Percentiles rank a stretch among this genome's conserved stretches.
phyloP scores from a whole-genome alignment of 768 basidiomycete species.

The Tubosaeta sp. region DNA sequence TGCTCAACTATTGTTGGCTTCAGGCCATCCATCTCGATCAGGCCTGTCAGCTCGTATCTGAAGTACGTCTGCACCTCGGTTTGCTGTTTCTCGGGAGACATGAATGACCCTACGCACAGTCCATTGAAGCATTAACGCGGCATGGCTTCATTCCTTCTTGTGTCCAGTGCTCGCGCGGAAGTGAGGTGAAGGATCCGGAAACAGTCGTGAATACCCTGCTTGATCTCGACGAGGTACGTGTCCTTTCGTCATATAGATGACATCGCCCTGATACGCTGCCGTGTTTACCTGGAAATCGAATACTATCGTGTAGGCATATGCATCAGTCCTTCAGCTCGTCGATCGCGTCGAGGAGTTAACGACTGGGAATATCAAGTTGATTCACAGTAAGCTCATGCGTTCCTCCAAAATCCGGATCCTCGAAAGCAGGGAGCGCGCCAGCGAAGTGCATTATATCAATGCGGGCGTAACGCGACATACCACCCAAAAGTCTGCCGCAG shows the following conservation, averaged over 20 bases:
- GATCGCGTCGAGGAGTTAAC: conserved; percentile 26
- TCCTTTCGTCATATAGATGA: neutral
- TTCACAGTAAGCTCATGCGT: conserved; percentile 29
- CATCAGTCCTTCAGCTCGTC: conserved; percentile 15
- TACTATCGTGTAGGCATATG: conserved; percentile 23
- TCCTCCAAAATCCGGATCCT: conserved; percentile 28
- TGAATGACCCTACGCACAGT: conserved; percentile 12
- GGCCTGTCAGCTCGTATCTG: conserved; percentile 17
- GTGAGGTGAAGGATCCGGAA: conserved; percentile 24
- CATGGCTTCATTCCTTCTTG: conserved; percentile 23
- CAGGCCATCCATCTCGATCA: conserved; percentile 29
- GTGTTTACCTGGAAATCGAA: neutral
- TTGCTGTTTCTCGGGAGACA: neutral
- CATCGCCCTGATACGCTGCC: neutral
- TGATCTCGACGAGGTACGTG: conserved; percentile 26
- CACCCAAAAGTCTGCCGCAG: conserved; percentile 27
- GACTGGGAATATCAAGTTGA: conserved; percentile 26
- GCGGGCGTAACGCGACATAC: conserved; percentile 27
- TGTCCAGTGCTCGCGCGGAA: conserved; percentile 21
- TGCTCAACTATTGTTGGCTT: conserved; percentile 30
- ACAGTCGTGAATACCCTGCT: conserved; percentile 14
- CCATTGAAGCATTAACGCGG: conserved; percentile 23
- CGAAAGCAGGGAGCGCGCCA: conserved; percentile 5
- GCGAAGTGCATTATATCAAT: conserved; percentile 25
- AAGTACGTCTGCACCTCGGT: conserved; percentile 10